Base-by-base conservation (phyloP, 2,329 filamentous ascomycete species). In the Furcasterigmium sp. region DNA sequence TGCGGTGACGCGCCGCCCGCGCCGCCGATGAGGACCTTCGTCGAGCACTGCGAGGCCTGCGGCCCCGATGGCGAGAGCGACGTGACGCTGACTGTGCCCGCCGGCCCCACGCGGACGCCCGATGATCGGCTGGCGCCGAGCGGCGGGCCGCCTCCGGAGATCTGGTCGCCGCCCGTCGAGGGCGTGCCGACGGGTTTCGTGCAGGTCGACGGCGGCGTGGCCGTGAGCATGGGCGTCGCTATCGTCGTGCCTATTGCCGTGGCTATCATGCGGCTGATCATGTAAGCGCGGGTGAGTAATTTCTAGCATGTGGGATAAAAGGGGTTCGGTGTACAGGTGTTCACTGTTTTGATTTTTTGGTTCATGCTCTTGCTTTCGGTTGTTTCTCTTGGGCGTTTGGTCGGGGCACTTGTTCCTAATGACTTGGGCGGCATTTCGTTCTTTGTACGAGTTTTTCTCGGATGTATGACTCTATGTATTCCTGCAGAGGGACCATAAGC, bases 81-180 rank as follows among this genome's bases (percentile, higher is more conserved):
- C 5, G 55, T 63, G 13, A 65, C 61, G 8, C 50, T 64, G 15
- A 63, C 59, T 6, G 49, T 65, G 5, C 62, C 62, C 5, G 46
- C 49, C 11, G 42, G 47, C 2, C 29, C 23, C 30, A 37, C 39
- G 14, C 28, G 19, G 19, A 26, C 17, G 17, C 26, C 28, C 9
- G 17, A 10, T 11, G 14, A 29, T 28, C 19, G 17, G n/a, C 7
- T 17, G 13, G 14, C 19, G 5, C 38, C 38, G 3, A 32, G n/a
- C 3, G 26, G 26, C 26, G 17, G 29, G 9, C 17, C 38, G 13
- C 26, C 18, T 5, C 11, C 26, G 5, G 38, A 20, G 3, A 7
- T 40, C 18, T 30, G 38, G 38, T 30, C 26, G 26, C 26, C 38
- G 3, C 10, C 26, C 15, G 17, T 30, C 17, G 18, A 15, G 18